Evolutionary conservation across 2,329 filamentous ascomycete genomes (phyloP), one percentile per base, ranked within the genome.

Genomic region (Orbilia quercus): DNA sequence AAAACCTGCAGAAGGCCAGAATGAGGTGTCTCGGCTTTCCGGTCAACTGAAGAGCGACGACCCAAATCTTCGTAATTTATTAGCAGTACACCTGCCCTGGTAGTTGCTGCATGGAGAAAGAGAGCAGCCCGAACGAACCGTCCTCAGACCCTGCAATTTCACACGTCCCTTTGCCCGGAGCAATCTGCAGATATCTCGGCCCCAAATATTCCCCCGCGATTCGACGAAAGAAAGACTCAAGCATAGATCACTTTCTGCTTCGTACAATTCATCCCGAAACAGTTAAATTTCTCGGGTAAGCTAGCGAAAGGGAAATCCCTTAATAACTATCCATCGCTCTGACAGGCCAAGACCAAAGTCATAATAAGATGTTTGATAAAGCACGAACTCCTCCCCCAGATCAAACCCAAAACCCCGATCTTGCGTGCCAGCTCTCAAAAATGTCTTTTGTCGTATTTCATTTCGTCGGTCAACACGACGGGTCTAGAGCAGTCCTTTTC

Each of bases 351-450:
- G 28, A 9, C 28, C 9, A 4, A 9, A 31, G 5, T 5, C 4
- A 31, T 31, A 31, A 31, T 9, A 4, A n/a, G 5, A 31, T 31
- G 28, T 31, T n/a, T 31, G 28, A 31, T 31, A 31, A 31, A 31
- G 36, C 36, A 16, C 36, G 14, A 16, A 3, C 36, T 40, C 36
- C 9, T 16, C n/a, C 22, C 45, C 14, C 3, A n/a, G 50, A 54
- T 54, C 31, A 23, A 54, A 14, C n/a, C 50, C 20, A 54, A 54
- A 54, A 38, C 16, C 16, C 50, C 50, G 50, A 54, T 54, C 50
- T 3, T 34, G 34, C 34, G 31, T 40, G 14, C n/a, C 12, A 2
- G 22, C 9, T 25, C 11, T n/a, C 6, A 16, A 14, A 40, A 22
- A 22, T 18, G 2, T 40, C 20, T 31, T 31, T n/a, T n/a, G n/a